phyloP scores from a whole-genome alignment of 2,329 filamentous ascomycete genomes.

The Raffaelea arxii region DNA sequence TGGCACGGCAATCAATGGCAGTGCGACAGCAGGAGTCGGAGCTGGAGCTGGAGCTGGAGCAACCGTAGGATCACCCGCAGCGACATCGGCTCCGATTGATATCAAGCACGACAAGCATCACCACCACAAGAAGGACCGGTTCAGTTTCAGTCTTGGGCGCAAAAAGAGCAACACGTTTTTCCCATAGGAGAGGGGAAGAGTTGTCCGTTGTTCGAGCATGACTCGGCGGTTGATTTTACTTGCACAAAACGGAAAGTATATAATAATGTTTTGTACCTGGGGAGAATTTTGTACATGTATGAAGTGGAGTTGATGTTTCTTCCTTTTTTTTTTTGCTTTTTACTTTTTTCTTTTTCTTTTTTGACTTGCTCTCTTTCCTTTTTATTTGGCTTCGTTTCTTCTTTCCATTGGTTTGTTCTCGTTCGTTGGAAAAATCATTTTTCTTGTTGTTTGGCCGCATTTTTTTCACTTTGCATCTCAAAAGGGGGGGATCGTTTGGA shows the following conservation, averaged over 20 bases:
- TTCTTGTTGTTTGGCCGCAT: background rate
- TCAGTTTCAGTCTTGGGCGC: constrained; percentile 56
- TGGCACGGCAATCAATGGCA: too few species aligned
- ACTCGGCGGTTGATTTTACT: too few species aligned
- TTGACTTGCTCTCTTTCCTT: background rate
- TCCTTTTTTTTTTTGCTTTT: background rate
- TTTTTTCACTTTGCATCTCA: too few species aligned
- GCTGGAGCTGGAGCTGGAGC: background rate
- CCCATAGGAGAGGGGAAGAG: constrained; percentile 15
- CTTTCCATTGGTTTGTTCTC: background rate
- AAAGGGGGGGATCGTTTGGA: background rate
- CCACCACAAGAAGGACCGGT: constrained; percentile 44
- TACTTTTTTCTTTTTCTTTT: background rate
- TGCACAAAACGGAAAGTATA: too few species aligned
- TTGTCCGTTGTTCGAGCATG: too few species aligned
- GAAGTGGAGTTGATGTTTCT: background rate
- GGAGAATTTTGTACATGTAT: background rate
- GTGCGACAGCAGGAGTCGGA: too few species aligned
- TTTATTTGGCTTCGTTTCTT: background rate
- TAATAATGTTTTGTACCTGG: too few species aligned
- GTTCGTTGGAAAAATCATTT: background rate
- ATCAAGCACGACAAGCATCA: constrained; percentile 26
- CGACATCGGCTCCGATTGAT: background rate
- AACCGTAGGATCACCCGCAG: background rate
- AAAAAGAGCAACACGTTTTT: constrained; percentile 56